Evolutionary conservation across 2,329 filamentous ascomycete species (phyloP).

Genomic region (Bisporella sp.): DNA sequence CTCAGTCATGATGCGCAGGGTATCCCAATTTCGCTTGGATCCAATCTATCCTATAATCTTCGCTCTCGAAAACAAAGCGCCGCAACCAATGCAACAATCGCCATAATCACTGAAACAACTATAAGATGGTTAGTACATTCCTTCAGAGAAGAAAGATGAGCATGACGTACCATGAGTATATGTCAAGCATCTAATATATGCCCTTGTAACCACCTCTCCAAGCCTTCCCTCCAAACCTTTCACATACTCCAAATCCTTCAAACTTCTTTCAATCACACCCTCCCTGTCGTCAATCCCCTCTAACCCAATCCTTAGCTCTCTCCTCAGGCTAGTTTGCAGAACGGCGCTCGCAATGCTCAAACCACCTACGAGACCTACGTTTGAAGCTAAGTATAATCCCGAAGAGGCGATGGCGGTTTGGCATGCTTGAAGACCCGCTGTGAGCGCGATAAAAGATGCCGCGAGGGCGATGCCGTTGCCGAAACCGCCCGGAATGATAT

Average conservation of each 20-base stretch:
- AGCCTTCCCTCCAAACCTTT: conserved; percentile 7
- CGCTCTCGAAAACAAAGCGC: no score
- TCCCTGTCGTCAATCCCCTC: conserved; percentile 6
- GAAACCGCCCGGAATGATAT: conserved; percentile 51
- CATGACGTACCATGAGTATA: conserved; percentile 15
- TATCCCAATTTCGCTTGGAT: no score
- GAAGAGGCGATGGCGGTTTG: conserved; percentile 43
- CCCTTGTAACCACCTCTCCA: conserved; percentile 11
- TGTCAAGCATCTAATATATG: conserved; percentile 15
- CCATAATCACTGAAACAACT: no score
- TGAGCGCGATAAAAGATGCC: conserved; percentile 42
- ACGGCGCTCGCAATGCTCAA: conserved; percentile 16
- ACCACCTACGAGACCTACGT: conserved; percentile 17
- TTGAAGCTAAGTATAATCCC: conserved; percentile 36
- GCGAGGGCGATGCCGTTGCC: conserved; percentile 40
- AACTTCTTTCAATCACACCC: conserved; percentile 9
- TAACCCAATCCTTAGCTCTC: conserved; percentile 12
- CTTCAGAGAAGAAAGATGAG: background rate
- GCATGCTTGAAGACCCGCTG: conserved; percentile 35
- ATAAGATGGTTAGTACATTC: no score
- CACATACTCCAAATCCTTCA: conserved; percentile 14
- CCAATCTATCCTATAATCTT: no score
- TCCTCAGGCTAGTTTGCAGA: conserved; percentile 22
- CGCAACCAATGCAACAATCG: no score
- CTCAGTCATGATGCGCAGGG: no score